Evolutionary conservation across 2,329 filamentous ascomycete species (phyloP).

Genomic region (Hypoxylon sp.): DNA sequence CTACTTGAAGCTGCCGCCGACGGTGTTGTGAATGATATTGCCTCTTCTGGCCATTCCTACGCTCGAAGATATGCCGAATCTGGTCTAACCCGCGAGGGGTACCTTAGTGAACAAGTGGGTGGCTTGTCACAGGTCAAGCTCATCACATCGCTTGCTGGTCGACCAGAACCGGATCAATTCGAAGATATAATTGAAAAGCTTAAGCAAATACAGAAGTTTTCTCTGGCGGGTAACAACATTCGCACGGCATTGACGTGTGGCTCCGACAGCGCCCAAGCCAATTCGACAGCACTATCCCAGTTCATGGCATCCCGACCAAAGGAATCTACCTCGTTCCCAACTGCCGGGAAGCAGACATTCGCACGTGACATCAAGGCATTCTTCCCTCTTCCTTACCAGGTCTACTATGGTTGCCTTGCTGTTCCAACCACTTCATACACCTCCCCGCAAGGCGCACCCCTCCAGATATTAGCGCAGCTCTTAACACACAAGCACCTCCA

Average conservation of each 20-base stretch:
- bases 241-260: slow-evolving; percentile 90
- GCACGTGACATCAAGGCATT: slow-evolving; percentile 77
- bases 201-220: slow-evolving; percentile 84
- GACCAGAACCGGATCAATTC: slow-evolving; percentile 75
- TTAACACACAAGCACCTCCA: slow-evolving; percentile 97
- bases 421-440: slow-evolving; percentile 87
- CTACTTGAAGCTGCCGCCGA: slow-evolving; percentile 88
- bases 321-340: slow-evolving; percentile 54
- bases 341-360: slow-evolving; percentile 50
- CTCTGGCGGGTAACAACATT: slow-evolving; percentile 75
- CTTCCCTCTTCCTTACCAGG: slow-evolving; percentile 95
- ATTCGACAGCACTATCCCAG: slow-evolving; percentile 75
- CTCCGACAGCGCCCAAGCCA: slow-evolving; percentile 74
- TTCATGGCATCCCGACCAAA: slow-evolving; percentile 75
- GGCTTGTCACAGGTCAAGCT: slow-evolving; percentile 93
- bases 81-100: slow-evolving; percentile 77
- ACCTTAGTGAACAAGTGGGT: slow-evolving; percentile 83
- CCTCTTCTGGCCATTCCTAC: slow-evolving; percentile 88
- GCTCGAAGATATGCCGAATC: slow-evolving; percentile 87
- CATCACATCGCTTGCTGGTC: slow-evolving; percentile 80
- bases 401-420: slow-evolving; percentile 90
- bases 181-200: slow-evolving; percentile 83
- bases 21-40: slow-evolving; percentile 90
- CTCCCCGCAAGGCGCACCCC: slow-evolving; percentile 77
- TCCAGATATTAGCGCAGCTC: slow-evolving; percentile 90